Percentiles rank a stretch among this genome's conserved stretches.
Evolutionary conservation across 306 rosid genomes (phyloP).

Genomic region (Fragaria vesca): DNA sequence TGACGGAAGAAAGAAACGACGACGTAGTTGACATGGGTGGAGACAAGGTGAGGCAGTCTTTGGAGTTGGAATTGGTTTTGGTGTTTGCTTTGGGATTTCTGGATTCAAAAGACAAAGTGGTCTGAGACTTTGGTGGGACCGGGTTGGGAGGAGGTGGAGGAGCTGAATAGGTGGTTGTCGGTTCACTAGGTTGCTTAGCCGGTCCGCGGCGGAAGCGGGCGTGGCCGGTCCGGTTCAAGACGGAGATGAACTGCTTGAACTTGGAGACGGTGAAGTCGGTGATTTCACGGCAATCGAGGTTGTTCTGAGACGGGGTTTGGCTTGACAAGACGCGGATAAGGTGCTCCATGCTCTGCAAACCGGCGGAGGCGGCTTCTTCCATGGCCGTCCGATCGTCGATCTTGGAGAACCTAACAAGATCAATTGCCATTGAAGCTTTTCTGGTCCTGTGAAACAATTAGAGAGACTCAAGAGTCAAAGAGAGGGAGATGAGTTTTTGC

Average conservation of each 20-base stretch:
- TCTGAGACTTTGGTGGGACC: background rate
- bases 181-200: background rate
- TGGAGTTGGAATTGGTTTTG: background rate
- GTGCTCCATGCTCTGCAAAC: conserved; percentile 69
- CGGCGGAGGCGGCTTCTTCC: conserved; percentile 68
- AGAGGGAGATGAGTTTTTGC: background rate
- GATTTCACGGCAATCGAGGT: conserved; percentile 53
- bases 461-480: background rate
- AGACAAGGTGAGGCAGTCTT: conserved; percentile 35
- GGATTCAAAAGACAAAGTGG: background rate
- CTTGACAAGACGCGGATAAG: conserved; percentile 52
- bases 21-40: conserved; percentile 61
- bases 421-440: conserved; percentile 44
- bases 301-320: conserved; percentile 11
- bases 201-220: conserved; percentile 90
- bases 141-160: background rate
- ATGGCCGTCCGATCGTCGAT: conserved; percentile 53
- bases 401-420: conserved; percentile 29
- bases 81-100: conserved; percentile 4
- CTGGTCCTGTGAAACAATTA: background rate
- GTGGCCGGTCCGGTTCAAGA: conserved; percentile 76
- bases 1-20: conserved; percentile 59
- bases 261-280: conserved; percentile 71
- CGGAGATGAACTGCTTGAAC: conserved; percentile 61
- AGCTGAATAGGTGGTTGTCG: background rate